Conservation (phyloP, 1,284 basidiomycete species). For the Rhodotorula glutinis region DNA sequence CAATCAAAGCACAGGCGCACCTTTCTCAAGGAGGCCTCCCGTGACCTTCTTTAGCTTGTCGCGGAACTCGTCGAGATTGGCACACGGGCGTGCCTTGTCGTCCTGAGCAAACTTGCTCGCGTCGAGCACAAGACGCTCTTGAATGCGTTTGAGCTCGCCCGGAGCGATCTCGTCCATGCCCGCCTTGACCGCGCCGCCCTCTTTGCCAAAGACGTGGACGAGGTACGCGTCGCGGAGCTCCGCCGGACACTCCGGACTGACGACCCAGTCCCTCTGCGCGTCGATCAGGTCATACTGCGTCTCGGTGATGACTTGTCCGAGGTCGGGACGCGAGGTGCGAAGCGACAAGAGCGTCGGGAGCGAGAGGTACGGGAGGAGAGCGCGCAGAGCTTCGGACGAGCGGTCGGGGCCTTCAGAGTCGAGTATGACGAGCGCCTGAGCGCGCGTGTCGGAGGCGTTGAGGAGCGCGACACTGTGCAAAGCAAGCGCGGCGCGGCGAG, state of each 20-base stretch:
- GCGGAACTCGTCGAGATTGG: background rate
- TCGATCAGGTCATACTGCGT: slow-evolving; percentile 4
- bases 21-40: background rate
- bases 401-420: background rate
- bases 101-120: background rate
- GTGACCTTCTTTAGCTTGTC: background rate
- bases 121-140: background rate
- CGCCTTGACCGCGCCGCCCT: background rate
- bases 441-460: slow-evolving; percentile 2
- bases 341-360: slow-evolving; percentile 14
- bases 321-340: background rate
- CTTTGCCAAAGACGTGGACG: slow-evolving; percentile 4
- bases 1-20: background rate
- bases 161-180: background rate
- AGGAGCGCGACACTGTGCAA: slow-evolving; percentile 5
- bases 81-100: background rate
- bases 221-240: slow-evolving; percentile 12
- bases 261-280: slow-evolving; percentile 15
- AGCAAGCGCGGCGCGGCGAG: background rate
- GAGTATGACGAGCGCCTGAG: background rate
- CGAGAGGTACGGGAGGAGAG: slow-evolving; percentile 10
- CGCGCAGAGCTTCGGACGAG: background rate
- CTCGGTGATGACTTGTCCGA: background rate
- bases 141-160: background rate
- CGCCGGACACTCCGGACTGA: background rate